phyloP scores from a whole-genome alignment of 2,329 filamentous ascomycete genomes.

The Dactylellina parvicollis region DNA sequence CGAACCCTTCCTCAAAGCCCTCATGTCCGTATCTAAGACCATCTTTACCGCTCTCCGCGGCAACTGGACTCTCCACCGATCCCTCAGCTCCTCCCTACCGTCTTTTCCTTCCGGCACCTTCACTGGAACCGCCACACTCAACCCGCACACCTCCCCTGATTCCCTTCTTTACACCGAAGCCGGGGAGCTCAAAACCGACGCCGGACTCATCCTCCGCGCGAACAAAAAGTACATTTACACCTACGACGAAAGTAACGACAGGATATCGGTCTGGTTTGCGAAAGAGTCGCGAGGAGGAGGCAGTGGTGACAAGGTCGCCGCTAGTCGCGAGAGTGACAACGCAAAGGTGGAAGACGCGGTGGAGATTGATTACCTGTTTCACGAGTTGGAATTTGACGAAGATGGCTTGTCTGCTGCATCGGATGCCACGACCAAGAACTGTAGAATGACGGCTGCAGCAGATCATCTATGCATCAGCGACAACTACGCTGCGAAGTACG shows the following conservation, averaged over 20 bases:
- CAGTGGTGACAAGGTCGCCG: neutral
- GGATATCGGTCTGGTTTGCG: constrained; percentile 38
- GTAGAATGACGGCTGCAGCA: constrained; percentile 12
- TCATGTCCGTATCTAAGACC: neutral
- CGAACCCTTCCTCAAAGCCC: too few relatives aligned
- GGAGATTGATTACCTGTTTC: constrained; percentile 36
- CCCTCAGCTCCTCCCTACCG: constrained; percentile 21
- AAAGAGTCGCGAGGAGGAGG: constrained; percentile 22
- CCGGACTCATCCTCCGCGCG: constrained; percentile 17
- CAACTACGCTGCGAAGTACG: constrained; percentile 35
- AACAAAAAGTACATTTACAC: constrained; percentile 45
- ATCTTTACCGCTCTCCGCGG: constrained; percentile 28
- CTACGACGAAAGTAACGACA: constrained; percentile 19
- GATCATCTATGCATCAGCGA: constrained; percentile 44
- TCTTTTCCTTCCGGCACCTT: constrained; percentile 40
- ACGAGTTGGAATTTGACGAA: constrained; percentile 17
- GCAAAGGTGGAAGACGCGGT: constrained; percentile 3
- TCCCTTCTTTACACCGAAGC: constrained; percentile 30
- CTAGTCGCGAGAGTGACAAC: constrained; percentile 27
- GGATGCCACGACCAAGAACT: neutral
- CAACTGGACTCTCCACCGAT: constrained; percentile 29
- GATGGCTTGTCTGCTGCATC: neutral
- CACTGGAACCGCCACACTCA: constrained; percentile 31
- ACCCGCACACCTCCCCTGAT: neutral
- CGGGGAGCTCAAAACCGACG: constrained; percentile 27